phyloP scores from a whole-genome alignment of 164 flowering plant genomes.

The Dillenia turbinata region DNA sequence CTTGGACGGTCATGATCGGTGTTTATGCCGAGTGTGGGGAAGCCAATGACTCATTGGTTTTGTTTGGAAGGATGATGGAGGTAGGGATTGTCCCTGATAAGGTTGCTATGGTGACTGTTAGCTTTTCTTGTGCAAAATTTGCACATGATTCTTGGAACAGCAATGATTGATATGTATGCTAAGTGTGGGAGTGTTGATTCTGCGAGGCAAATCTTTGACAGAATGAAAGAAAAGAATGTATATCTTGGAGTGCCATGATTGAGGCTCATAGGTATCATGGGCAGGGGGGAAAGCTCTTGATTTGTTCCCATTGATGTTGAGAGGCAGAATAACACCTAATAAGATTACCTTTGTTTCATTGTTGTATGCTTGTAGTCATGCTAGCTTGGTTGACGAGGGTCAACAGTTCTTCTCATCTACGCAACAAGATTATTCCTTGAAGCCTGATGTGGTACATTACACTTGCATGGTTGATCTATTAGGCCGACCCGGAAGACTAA shows the following conservation, averaged over 20 bases:
- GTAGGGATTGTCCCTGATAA: conserved; percentile 47
- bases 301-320: conserved; percentile 41
- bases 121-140: conserved; percentile 52
- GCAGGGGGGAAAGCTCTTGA: conserved; percentile 46
- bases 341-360: conserved; percentile 40
- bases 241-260: conserved; percentile 67
- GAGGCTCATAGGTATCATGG: conserved; percentile 57
- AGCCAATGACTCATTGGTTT: conserved; percentile 36
- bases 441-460: conserved; percentile 48
- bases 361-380: conserved; percentile 53
- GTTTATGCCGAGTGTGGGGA: conserved; percentile 44
- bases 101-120: conserved; percentile 49
- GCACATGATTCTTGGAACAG: conserved; percentile 49
- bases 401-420: conserved; percentile 29
- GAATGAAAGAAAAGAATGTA: conserved; percentile 40
- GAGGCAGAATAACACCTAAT: conserved; percentile 37
- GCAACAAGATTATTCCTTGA: conserved; percentile 27
- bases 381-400: conserved; percentile 55
- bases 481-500: conserved; percentile 54
- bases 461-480: conserved; percentile 64
- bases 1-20: conserved; percentile 59
- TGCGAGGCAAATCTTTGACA: conserved; percentile 44
- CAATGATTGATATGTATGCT: conserved; percentile 59
- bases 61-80: conserved; percentile 45
- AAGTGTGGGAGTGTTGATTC: conserved; percentile 48